phyloP scores from a whole-genome alignment of 2,329 filamentous ascomycete species.

The Verticillium klebahnii region DNA sequence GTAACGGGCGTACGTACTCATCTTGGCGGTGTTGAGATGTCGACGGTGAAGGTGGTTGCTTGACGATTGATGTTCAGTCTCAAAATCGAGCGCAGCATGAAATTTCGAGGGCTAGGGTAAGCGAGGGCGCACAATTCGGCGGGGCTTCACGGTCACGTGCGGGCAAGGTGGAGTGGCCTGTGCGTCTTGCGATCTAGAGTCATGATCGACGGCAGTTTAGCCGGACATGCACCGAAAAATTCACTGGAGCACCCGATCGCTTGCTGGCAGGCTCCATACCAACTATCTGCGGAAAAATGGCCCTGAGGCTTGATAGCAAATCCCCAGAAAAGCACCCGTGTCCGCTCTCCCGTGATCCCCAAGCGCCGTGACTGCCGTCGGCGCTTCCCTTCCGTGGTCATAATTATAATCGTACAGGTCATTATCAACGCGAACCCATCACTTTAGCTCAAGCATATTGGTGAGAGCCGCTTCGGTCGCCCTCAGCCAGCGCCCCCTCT shows the following conservation, averaged over 20 bases:
- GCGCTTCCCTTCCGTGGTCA: not conserved
- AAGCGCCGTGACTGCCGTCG: not conserved
- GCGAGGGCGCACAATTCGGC: conserved; percentile 2
- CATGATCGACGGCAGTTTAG: not conserved
- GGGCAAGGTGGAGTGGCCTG: not conserved
- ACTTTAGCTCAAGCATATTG: conserved; percentile 56
- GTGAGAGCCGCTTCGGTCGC: conserved; percentile 61
- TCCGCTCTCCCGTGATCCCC: not conserved
- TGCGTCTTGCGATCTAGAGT: not conserved
- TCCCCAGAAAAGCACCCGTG: not conserved
- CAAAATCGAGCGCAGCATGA: not conserved
- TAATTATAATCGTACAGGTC: not conserved
- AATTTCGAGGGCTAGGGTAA: not conserved
- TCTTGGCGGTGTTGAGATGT: conserved; percentile 42
- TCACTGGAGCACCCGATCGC: not conserved
- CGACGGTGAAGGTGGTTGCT: conserved; percentile 13
- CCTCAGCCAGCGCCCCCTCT: conserved; percentile 70
- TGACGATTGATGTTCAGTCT: conserved; percentile 8
- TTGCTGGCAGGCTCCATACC: not conserved
- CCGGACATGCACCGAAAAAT: not conserved
- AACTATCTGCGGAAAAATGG: not conserved
- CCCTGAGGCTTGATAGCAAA: too few species aligned
- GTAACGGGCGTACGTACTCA: conserved; percentile 44
- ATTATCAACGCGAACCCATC: conserved; percentile 16
- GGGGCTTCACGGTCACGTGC: not conserved